Conservation (phyloP, 176 grass and related monocot genomes). For the Dendrocalamus sinicus region DNA sequence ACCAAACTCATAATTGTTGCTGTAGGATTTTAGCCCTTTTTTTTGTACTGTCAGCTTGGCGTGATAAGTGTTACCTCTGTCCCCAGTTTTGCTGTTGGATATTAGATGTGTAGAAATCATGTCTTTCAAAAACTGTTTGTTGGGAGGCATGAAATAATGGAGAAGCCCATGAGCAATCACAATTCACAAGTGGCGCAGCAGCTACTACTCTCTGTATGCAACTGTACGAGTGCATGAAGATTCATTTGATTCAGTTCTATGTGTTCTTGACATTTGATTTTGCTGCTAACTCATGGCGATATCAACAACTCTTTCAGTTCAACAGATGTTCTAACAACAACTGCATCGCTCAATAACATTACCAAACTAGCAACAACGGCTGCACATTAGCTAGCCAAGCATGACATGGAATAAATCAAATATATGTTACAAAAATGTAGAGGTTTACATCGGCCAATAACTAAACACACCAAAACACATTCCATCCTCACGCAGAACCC, state of each 20-base stretch:
- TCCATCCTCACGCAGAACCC: not conserved
- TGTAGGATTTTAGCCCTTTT: slow-evolving; percentile 8
- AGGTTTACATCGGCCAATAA: not conserved
- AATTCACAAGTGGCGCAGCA: not conserved
- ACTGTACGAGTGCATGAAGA: not conserved
- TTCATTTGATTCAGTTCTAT: not conserved
- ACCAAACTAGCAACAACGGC: not conserved
- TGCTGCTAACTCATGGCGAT: not conserved
- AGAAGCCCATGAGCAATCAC: slow-evolving; percentile 19
- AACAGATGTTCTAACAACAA: not conserved
- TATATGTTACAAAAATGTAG: not conserved
- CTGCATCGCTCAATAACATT: not conserved
- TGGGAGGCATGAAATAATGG: not conserved
- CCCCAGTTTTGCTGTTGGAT: not conserved
- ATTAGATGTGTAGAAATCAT: not conserved
- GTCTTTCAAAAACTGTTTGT: not conserved
- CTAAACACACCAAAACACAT: slow-evolving; percentile 23
- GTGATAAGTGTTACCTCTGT: not conserved
- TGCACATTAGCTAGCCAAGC: not conserved
- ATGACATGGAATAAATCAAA: slow-evolving; percentile 25
- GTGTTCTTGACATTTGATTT: not conserved
- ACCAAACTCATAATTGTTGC: slow-evolving; percentile 3
- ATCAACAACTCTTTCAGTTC: not conserved
- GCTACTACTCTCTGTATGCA: not conserved
- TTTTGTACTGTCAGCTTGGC: not conserved